Evolutionary conservation across 2,329 filamentous ascomycete genomes (phyloP).

Genomic region (Helotiales sp.): DNA sequence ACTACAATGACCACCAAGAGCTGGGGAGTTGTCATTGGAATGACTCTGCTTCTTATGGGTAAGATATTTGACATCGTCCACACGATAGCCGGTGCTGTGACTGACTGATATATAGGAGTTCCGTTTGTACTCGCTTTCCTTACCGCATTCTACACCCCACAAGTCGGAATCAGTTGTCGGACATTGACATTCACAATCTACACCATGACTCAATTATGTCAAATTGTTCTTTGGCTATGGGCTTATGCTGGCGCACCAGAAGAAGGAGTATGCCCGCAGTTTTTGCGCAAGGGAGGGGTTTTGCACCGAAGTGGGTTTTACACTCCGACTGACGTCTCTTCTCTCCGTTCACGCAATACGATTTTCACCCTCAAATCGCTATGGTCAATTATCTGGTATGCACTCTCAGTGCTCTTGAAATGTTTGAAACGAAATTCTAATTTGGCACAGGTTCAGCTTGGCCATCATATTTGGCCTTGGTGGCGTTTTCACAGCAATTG

Average conservation of each 20-base stretch:
- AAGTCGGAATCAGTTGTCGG: slow-evolving; percentile 43
- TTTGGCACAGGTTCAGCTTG: not conserved
- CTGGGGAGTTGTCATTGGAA: slow-evolving; percentile 25
- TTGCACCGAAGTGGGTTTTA: slow-evolving; percentile 18
- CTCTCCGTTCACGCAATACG: not conserved
- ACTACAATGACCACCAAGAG: slow-evolving; percentile 23
- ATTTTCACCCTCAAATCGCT: not conserved
- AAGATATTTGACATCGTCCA: not conserved
- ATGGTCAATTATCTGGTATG: slow-evolving; percentile 1
- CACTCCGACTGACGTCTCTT: slow-evolving; percentile 8
- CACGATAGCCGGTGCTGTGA: slow-evolving; percentile 42
- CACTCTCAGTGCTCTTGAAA: not conserved
- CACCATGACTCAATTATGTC: slow-evolving; percentile 41
- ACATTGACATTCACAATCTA: slow-evolving; percentile 45
- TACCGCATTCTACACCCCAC: slow-evolving; percentile 44
- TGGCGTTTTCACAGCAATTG: slow-evolving; percentile 17
- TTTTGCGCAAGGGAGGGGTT: slow-evolving; percentile 24
- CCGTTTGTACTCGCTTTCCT: slow-evolving; percentile 44
- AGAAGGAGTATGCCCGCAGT: slow-evolving; percentile 9
- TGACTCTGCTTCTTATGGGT: slow-evolving; percentile 22
- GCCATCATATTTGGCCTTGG: slow-evolving; percentile 11
- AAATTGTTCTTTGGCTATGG: slow-evolving; percentile 35
- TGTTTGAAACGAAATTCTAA: not conserved
- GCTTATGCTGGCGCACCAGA: slow-evolving; percentile 32
- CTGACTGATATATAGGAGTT: slow-evolving; percentile 41